Conservation (phyloP, 2,329 filamentous ascomycete species). For the Diaporthe nobilis region DNA sequence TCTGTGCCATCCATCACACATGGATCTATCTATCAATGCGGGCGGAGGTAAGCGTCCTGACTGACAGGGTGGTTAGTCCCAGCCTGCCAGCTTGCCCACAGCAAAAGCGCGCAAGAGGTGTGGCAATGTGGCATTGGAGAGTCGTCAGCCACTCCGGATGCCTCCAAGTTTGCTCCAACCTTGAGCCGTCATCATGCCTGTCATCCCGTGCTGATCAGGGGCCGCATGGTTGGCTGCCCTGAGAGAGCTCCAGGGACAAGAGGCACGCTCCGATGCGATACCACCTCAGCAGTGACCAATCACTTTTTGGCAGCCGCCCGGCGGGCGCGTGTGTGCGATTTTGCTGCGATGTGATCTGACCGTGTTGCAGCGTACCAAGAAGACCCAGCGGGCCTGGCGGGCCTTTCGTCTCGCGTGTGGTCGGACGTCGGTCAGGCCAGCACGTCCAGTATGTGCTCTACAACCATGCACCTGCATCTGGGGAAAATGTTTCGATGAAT, state of each 20-base stretch:
- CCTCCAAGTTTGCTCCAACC: neutral
- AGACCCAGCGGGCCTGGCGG: neutral
- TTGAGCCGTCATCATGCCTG: constrained; percentile 27
- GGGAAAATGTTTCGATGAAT: constrained; percentile 29
- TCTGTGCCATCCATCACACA: neutral
- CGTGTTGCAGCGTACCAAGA: neutral
- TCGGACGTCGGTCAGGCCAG: constrained; percentile 8
- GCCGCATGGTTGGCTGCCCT: constrained; percentile 30
- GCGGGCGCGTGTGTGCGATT: neutral
- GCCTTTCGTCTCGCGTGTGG: constrained; percentile 5
- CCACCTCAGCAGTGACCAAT: constrained; percentile 21
- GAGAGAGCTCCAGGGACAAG: constrained; percentile 8
- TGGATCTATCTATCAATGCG: neutral
- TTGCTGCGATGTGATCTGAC: neutral
- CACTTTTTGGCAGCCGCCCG: constrained; percentile 7
- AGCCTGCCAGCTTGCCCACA: neutral
- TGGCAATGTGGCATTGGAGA: constrained; percentile 10
- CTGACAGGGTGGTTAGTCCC: neutral
- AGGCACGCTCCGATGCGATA: constrained; percentile 18
- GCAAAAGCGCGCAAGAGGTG: neutral
- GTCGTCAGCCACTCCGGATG: constrained; percentile 23
- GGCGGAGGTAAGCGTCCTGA: constrained; percentile 9
- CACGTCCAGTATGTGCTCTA: neutral
- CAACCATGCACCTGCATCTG: constrained; percentile 19
- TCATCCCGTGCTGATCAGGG: constrained; percentile 38